A percentile compares a stretch with the other conserved stretches of the same genome.
phyloP scores from a whole-genome alignment of 306 rosid genomes.

The Dalbergia cultrata region DNA sequence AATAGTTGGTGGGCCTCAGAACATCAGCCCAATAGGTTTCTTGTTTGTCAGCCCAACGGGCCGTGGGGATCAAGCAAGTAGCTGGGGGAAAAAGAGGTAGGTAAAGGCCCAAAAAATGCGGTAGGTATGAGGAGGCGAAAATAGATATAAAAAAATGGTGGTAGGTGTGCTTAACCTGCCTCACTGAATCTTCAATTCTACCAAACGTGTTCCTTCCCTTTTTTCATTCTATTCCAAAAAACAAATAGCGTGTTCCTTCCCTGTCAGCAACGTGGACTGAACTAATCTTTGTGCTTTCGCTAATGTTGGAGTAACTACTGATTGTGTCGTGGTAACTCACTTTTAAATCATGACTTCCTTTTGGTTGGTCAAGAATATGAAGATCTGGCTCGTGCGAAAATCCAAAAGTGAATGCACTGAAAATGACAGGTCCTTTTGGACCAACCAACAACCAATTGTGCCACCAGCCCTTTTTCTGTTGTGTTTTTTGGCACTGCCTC shows the following conservation, averaged over 20 bases:
- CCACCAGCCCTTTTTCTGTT: background rate
- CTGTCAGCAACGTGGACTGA: too few relatives aligned
- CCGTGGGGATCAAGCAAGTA: background rate
- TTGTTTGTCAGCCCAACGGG: background rate
- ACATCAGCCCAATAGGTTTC: background rate
- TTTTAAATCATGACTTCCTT: background rate
- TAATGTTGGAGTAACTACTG: background rate
- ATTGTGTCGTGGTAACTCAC: background rate
- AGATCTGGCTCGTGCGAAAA: background rate
- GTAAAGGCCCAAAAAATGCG: background rate
- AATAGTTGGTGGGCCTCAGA: background rate
- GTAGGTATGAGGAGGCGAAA: background rate
- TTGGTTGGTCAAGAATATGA: conserved; percentile 23
- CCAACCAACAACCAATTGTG: background rate
- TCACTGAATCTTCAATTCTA: background rate
- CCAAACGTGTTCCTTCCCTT: background rate
- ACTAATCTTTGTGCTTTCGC: background rate
- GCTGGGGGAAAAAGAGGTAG: background rate
- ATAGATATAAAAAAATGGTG: too few relatives aligned
- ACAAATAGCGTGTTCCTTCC: background rate
- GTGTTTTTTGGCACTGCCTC: background rate
- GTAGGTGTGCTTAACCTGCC: background rate
- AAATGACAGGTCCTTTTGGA: conserved; percentile 2
- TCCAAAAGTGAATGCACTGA: conserved; percentile 14
- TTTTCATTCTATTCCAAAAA: too few relatives aligned